Base-by-base conservation (phyloP, 106 monocot genomes). In the Vanilla planifolia region DNA sequence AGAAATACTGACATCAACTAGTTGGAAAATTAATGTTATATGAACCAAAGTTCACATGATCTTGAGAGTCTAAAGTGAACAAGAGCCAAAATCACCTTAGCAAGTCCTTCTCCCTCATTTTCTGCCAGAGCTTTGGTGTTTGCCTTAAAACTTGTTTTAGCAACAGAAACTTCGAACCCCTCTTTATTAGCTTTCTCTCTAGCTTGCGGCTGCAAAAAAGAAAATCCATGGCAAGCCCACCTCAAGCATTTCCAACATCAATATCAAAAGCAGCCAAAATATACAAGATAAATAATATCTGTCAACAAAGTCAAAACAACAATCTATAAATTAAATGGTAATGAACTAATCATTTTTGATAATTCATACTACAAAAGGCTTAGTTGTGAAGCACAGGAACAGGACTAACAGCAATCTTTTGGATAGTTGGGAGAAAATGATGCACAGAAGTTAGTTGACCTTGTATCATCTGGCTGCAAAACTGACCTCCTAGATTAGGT, bases 121-220 rank as follows among this genome's bases (percentile, higher is more conserved):
- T 96, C 90, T 60, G 87, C 96, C 43, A 96, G 58, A 70, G 96
- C 96, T 72, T 96, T 96, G 43, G 96, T 96, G 50, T 96, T 96
- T 17, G 96, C 90, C 71, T 96, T 96, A 40, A 91, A 96, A 66
- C 96, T 96, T 47, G 96, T 96, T 64, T 96, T 96, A 33, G 85
- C 86, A 45, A 96, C 67, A 67, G 81, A 80, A 40, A 96, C 59
- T 48, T 80, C 77, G 64, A 84, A 91, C 32, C 95, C 90, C 48
- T 91, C 96, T 56, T 79, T 81, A 60, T 84, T 81, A 47, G 84
- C 91, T 69, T 88, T 84, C 58, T 96, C 96, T 61, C 82, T 84
- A 29, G 96, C 96, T 88, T 84, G 87, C 48, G 96, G 96, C 96
- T 96, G 76, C 55, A 90, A 68, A 64, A 51, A 20, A 67, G 36